These are phyloP conservation scores for Diutina ranongensis DNA, from an alignment of 1,139 yeast genomes.

Conservation along the genomic window DNA sequence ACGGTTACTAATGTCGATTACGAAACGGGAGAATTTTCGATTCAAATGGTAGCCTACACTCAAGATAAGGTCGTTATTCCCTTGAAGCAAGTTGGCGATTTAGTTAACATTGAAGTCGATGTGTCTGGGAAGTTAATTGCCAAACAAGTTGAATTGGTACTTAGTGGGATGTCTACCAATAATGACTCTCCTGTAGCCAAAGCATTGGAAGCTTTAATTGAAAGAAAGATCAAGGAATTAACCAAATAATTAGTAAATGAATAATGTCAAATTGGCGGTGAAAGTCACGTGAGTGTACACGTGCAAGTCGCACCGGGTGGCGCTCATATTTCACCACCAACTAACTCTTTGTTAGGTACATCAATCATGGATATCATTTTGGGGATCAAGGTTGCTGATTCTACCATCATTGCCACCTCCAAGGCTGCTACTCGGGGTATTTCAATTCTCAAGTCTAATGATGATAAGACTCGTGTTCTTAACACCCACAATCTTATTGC, in stretches of 20 bases:
- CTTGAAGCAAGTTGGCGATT: conserved; percentile 44
- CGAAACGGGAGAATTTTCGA: conserved; percentile 47
- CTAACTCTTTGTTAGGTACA: not conserved
- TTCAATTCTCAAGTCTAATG: conserved; percentile 72
- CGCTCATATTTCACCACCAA: not conserved
- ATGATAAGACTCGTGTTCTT: conserved; percentile 76
- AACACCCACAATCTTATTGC: conserved; percentile 78
- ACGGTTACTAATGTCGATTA: conserved; percentile 75
- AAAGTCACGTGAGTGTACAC: too few relatives aligned
- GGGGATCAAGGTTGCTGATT: conserved; percentile 74
- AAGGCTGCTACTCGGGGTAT: conserved; percentile 93
- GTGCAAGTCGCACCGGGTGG: not conserved
- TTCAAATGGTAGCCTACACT: conserved; percentile 88
- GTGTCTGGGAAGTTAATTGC: conserved; percentile 86
- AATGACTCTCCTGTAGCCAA: conserved; percentile 25
- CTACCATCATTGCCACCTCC: conserved; percentile 82
- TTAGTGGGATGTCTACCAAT: conserved; percentile 43
- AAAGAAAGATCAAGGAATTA: conserved; percentile 21
- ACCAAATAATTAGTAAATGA: too few relatives aligned
- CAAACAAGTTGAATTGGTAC: conserved; percentile 56
- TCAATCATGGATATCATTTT: conserved; percentile 70
- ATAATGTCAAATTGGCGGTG: too few relatives aligned
- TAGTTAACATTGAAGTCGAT: conserved; percentile 88
- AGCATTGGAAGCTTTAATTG: conserved; percentile 41
- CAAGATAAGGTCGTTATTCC: conserved; percentile 76